phyloP scores from a whole-genome alignment of 2,329 filamentous ascomycete species.

The Nothopassalora personata region DNA sequence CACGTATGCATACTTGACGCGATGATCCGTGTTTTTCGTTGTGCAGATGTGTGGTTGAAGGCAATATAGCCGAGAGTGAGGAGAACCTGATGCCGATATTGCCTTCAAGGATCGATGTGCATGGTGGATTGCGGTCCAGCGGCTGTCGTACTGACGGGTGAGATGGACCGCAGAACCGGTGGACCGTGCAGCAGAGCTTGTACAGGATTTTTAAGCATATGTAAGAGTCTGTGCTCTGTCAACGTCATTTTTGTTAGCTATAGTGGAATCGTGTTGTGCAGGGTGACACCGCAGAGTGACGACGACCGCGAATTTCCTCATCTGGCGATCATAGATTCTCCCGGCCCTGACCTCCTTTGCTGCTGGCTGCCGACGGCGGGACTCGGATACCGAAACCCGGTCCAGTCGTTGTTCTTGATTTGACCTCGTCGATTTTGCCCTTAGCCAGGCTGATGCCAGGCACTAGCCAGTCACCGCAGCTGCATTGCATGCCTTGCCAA shows the following conservation, averaged over 20 bases:
- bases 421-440: slow-evolving; percentile 70
- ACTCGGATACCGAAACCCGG: slow-evolving; percentile 31
- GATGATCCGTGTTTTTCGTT: no score
- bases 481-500: slow-evolving; percentile 93
- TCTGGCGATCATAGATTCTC: slow-evolving; percentile 14
- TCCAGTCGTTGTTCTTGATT: slow-evolving; percentile 19
- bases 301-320: not conserved
- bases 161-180: not conserved
- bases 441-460: slow-evolving; percentile 83
- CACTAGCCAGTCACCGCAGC: slow-evolving; percentile 82
- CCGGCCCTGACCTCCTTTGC: slow-evolving; percentile 8
- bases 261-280: not conserved
- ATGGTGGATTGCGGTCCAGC: not conserved
- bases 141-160: not conserved
- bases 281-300: not conserved
- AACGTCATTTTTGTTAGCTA: not conserved
- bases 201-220: not conserved
- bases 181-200: not conserved
- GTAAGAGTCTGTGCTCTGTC: not conserved
- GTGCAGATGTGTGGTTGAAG: no score
- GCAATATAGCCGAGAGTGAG: no score
- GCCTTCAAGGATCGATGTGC: no score
- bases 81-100: no score
- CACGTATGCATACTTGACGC: no score
- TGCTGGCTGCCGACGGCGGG: slow-evolving; percentile 25